Evolutionary conservation across 345 rosid genomes (phyloP).

Genomic region (Mercurialis annua): DNA sequence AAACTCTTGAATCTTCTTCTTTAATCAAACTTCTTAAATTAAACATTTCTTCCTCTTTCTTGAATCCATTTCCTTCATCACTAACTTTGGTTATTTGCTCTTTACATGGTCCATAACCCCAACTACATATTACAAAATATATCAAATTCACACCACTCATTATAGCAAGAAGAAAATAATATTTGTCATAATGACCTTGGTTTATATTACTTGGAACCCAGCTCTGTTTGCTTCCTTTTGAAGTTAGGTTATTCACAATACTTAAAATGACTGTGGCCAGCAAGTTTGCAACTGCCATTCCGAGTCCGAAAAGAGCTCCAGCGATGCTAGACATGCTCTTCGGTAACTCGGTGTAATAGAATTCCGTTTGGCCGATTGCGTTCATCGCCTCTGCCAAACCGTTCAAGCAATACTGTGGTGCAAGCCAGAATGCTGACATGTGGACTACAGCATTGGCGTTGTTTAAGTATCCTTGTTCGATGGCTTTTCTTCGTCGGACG

Average conservation of each 20-base stretch:
- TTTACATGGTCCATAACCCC: conserved; percentile 68
- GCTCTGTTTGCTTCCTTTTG: conserved; percentile 28
- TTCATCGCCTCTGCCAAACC: conserved; percentile 48
- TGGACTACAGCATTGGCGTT: conserved; percentile 22
- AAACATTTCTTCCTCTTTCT: conserved; percentile 14
- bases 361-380: conserved; percentile 43
- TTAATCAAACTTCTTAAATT: background rate
- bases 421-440: conserved; percentile 54
- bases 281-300: conserved; percentile 34
- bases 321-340: conserved; percentile 52
- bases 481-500: conserved; percentile 28
- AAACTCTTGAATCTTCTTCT: conserved; percentile 16
- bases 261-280: conserved; percentile 38
- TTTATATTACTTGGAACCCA: conserved; percentile 51
- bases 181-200: conserved; percentile 53
- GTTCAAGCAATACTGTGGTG: conserved; percentile 29
- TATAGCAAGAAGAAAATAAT: conserved; percentile 41
- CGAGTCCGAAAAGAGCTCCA: conserved; percentile 20
- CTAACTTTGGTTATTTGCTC: conserved; percentile 34
- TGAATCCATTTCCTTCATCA: conserved; percentile 32
- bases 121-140: conserved; percentile 59
- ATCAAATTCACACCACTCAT: conserved; percentile 46
- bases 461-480: conserved; percentile 26
- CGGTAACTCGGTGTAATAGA: conserved; percentile 52
- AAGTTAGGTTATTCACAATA: conserved; percentile 27